Evolutionary conservation across 1,284 basidiomycete genomes (phyloP).

Genomic region (Melampsora americana): DNA sequence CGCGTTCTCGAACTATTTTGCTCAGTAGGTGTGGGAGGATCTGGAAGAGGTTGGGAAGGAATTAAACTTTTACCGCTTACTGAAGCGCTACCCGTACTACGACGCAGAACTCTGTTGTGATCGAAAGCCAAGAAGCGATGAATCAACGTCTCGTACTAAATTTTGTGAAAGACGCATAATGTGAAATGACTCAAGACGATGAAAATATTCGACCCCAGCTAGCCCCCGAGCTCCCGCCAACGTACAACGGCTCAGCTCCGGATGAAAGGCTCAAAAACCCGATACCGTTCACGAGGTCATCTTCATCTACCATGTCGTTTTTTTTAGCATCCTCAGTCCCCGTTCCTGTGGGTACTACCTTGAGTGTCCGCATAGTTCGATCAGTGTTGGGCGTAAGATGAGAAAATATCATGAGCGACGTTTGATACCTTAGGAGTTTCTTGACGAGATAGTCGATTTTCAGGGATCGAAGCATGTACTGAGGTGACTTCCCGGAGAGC

Average conservation of each 20-base stretch:
- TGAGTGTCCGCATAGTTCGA: neutral
- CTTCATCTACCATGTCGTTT: slow-evolving; percentile 7
- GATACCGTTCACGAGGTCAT: slow-evolving; percentile 33
- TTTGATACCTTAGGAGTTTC: neutral
- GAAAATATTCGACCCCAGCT: slow-evolving; percentile 41
- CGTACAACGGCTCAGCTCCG: slow-evolving; percentile 39
- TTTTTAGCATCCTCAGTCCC: neutral
- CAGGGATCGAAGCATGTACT: neutral
- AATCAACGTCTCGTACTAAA: neutral
- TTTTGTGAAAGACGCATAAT: neutral
- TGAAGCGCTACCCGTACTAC: slow-evolving; percentile 18
- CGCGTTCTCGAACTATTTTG: neutral
- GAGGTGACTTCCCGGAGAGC: slow-evolving; percentile 18
- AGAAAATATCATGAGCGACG: neutral
- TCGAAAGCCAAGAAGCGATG: neutral
- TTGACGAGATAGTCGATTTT: neutral
- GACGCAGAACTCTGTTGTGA: slow-evolving; percentile 17
- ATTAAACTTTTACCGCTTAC: slow-evolving; percentile 21
- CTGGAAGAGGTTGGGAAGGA: slow-evolving; percentile 13
- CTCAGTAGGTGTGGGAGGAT: neutral
- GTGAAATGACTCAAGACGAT: slow-evolving; percentile 28
- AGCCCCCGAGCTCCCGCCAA: slow-evolving; percentile 36
- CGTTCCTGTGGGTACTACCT: neutral
- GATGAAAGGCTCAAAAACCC: slow-evolving; percentile 34
- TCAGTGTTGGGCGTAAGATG: neutral